Evolutionary conservation across 345 rosid species (phyloP).

Genomic region (Aethionema arabicum): DNA sequence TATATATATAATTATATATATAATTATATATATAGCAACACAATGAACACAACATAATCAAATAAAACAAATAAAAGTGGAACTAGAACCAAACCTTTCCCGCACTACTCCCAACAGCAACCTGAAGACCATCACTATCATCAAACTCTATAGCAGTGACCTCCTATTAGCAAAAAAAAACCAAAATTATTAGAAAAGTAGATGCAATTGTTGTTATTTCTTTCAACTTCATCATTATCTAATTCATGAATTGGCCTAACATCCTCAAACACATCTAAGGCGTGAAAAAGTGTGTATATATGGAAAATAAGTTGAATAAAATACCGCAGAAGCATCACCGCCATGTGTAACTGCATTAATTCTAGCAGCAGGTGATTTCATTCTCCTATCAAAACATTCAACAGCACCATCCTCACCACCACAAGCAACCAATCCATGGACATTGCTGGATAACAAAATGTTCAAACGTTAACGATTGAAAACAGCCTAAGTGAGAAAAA

Average conservation of each 20-base stretch:
- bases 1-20: too few relatives aligned
- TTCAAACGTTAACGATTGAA: conserved; percentile 28
- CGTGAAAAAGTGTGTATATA: conserved; percentile 8
- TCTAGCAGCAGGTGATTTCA: conserved; percentile 78
- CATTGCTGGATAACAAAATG: conserved; percentile 50
- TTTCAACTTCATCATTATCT: too few relatives aligned
- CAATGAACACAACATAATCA: conserved; percentile 7
- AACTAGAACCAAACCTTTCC: conserved; percentile 70
- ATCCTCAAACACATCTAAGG: neutral
- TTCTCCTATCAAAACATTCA: conserved; percentile 90
- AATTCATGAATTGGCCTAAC: too few relatives aligned
- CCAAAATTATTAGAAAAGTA: conserved; percentile 1
- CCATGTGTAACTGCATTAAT: conserved; percentile 73
- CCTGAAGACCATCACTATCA: conserved; percentile 68
- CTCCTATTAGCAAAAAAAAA: conserved; percentile 50
- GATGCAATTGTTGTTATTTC: neutral
- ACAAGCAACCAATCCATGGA: conserved; percentile 94
- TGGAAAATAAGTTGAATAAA: conserved; percentile 17
- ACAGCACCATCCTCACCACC: conserved; percentile 99
- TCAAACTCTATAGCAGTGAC: conserved; percentile 89
- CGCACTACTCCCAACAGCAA: conserved; percentile 86
- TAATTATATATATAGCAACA: conserved; percentile 11
- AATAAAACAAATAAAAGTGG: neutral
- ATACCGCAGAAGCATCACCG: conserved; percentile 69
- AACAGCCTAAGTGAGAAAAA: neutral